Base-by-base conservation (phyloP, 2,329 filamentous ascomycete genomes). In the Curvularia eragrostidis region DNA sequence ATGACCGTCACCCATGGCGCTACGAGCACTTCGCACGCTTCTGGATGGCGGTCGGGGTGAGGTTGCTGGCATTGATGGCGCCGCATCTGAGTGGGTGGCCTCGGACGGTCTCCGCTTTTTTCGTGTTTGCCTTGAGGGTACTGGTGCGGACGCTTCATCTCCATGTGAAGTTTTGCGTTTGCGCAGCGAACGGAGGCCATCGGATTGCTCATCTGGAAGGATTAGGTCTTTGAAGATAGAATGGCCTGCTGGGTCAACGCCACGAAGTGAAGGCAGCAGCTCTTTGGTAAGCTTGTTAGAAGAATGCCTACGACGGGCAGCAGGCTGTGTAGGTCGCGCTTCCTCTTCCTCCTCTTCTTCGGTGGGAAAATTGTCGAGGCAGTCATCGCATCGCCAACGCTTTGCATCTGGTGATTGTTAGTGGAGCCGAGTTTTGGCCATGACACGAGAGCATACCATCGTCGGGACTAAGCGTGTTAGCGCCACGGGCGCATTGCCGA, bases 121-220 rank as follows among this genome's bases (percentile, higher is more conserved):
- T 48, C 79, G 72, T 21, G 70, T 75, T 52, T 72, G 69, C 52
- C 77, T 70, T 41, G 69, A 66, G 15, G 79, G 77, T 36, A 50
- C 48, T 15, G 80, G 80, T 64, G 89, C 43, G 13, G 81, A 80
- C 64, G 89, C 83, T 62, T 91, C 81, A 56, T 87, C 85, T 12
- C 85, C 81, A 3, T 90, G 89, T 1, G 91, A 92, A 18, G 91
- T 89, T 76, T 94, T 96, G 52, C 93, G 87, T 78, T 96, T 96
- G 59, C 93, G 85, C 58, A 96, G 80, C 30, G 90, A 85, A 52
- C 92, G 88, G 8, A 91, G 88, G 44, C 89, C 90, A 75, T 94
- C 90, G 79, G 89, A 82, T 7, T 89, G 84, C 68, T 92, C 89
- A 61, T 90, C 89, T 52, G 90, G 86, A 52, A 90, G 81, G 36